A percentile compares a stretch with the other conserved stretches of the same genome.
Conservation (phyloP, 2,329 filamentous ascomycete genomes). For the Trichoderma lentiforme region DNA sequence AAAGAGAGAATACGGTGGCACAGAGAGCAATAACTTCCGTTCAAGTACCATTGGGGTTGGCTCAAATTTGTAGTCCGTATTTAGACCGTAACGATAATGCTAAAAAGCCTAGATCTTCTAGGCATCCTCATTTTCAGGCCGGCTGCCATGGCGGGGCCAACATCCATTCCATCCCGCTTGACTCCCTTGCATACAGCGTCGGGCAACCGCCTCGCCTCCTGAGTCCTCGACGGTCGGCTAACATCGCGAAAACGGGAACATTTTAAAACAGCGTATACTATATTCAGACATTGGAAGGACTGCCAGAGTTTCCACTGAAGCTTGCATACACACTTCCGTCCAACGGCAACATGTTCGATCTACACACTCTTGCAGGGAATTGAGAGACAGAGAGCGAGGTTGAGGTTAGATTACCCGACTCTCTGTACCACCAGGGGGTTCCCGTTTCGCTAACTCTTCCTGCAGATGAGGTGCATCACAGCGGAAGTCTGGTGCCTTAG, state of each 20-base stretch:
- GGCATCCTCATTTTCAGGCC: background rate
- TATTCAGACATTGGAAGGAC: background rate
- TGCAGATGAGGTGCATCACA: background rate
- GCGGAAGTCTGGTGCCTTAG: background rate
- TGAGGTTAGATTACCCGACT: background rate
- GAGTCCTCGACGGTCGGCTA: background rate
- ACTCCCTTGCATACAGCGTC: background rate
- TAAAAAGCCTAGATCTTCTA: background rate
- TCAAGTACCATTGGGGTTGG: background rate
- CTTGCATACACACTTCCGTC: background rate
- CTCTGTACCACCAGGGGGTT: background rate
- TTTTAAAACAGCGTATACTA: background rate
- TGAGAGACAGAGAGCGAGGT: background rate
- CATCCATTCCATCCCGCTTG: background rate
- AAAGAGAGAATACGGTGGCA: background rate
- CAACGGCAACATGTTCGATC: background rate
- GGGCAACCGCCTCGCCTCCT: background rate
- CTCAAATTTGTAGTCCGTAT: background rate
- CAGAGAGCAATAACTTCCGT: background rate
- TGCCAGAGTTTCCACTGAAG: background rate
- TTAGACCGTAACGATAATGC: background rate
- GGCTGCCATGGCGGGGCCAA: background rate
- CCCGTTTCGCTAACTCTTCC: background rate
- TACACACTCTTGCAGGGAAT: too few species aligned
- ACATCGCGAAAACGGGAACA: background rate